phyloP scores from a whole-genome alignment of 768 basidiomycete genomes.

The Filobasidium floriforme region DNA sequence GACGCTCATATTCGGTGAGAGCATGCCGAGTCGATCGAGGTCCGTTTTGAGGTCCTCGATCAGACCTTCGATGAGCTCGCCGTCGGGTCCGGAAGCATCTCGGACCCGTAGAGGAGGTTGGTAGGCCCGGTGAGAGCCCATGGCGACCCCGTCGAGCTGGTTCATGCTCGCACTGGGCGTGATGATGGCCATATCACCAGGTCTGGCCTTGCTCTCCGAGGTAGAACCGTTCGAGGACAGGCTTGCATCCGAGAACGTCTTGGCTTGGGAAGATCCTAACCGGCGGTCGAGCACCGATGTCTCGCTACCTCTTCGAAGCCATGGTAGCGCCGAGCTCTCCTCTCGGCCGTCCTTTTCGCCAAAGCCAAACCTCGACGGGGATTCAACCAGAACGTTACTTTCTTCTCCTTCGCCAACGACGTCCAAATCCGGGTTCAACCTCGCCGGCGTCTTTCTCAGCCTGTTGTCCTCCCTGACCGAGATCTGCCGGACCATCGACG shows the following conservation, averaged over 20 bases:
- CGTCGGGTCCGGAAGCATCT: neutral
- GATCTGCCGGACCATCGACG: conserved; percentile 23
- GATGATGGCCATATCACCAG: conserved; percentile 16
- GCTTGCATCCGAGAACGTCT: neutral
- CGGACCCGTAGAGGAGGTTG: neutral
- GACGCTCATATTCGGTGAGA: conserved; percentile 13
- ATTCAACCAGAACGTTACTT: neutral
- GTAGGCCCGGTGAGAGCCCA: neutral
- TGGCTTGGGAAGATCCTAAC: neutral
- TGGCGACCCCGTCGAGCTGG: conserved; percentile 1
- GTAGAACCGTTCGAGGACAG: conserved; percentile 17
- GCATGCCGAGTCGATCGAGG: neutral
- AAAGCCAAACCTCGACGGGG: conserved; percentile 15
- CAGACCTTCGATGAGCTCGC: conserved; percentile 13
- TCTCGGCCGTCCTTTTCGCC: conserved; percentile 24
- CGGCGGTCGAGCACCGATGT: conserved; percentile 11
- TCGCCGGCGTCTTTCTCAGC: neutral
- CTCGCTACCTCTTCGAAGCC: conserved; percentile 4
- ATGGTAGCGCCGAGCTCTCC: conserved; percentile 25
- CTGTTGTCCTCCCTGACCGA: conserved; percentile 33
- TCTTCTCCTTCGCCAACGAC: neutral
- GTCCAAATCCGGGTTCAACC: neutral
- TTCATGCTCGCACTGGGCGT: conserved; percentile 24
- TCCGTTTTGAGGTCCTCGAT: conserved; percentile 6
- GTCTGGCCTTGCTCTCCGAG: conserved; percentile 9